Evolutionary conservation across 768 basidiomycete genomes (phyloP).

Genomic region (Agrocybe pediades): DNA sequence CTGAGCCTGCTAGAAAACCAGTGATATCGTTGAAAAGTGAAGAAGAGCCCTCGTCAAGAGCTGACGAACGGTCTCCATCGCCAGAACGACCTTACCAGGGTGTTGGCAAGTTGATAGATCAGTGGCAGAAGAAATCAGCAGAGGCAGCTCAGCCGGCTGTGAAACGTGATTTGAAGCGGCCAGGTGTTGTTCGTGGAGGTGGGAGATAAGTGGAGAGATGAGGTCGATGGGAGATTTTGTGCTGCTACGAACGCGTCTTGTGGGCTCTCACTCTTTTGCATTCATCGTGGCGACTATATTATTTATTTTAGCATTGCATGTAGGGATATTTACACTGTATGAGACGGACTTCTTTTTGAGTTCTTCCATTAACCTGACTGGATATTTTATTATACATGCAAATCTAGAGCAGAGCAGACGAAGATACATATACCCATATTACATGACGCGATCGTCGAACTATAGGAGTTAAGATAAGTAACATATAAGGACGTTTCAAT

Average conservation of each 20-base stretch:
- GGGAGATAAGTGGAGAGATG: slow-evolving; percentile 13
- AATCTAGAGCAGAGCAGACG: background rate
- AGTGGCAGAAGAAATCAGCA: slow-evolving; percentile 84
- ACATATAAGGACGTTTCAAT: background rate
- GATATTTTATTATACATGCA: background rate
- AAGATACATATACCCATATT: no score
- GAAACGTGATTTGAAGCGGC: slow-evolving; percentile 45
- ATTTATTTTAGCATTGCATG: slow-evolving; percentile 7
- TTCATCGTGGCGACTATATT: background rate
- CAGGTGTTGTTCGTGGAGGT: slow-evolving; percentile 30
- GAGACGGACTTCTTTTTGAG: background rate
- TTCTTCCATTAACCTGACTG: background rate
- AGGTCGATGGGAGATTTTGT: background rate
- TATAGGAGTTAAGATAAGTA: background rate
- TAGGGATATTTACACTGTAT: slow-evolving; percentile 2
- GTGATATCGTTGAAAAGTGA: slow-evolving; percentile 19
- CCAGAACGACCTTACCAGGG: slow-evolving; percentile 82
- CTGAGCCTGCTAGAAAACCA: slow-evolving; percentile 22
- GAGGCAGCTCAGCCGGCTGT: slow-evolving; percentile 46
- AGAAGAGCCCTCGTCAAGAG: slow-evolving; percentile 8
- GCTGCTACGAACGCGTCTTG: no score
- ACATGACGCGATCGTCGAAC: background rate
- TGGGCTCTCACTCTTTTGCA: no score
- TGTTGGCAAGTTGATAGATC: slow-evolving; percentile 82
- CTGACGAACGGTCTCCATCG: slow-evolving; percentile 53